These are phyloP conservation scores for Acanthamoeba quina DNA, from an alignment of 208 protist genomes.

Conservation along the genomic window DNA sequence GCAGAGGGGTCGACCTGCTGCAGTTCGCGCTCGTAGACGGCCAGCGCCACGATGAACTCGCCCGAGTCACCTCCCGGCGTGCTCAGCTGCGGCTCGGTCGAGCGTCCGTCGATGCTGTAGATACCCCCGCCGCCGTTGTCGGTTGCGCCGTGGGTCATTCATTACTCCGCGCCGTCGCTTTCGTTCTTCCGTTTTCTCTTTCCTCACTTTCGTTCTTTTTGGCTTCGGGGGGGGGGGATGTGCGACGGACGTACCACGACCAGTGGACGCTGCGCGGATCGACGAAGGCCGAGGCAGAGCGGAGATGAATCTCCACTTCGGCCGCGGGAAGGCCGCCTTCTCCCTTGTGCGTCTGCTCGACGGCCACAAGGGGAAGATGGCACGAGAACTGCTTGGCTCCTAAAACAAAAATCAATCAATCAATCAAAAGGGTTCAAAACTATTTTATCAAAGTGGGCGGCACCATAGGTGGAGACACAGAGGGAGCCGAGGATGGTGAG, in stretches of 20 bases:
- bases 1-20: not conserved
- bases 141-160: not conserved
- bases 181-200: not conserved
- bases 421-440: no score
- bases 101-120: not conserved
- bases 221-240: not conserved
- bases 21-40: constrained; percentile 28
- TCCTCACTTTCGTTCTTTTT: not conserved
- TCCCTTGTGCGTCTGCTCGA: not conserved
- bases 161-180: not conserved
- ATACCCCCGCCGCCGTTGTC: not conserved
- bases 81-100: not conserved
- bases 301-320: not conserved
- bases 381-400: not conserved
- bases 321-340: not conserved
- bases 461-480: not conserved
- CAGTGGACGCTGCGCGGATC: constrained; percentile 15
- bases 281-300: not conserved
- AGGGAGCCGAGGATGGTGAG: not conserved
- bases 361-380: not conserved
- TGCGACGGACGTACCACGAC: not conserved
- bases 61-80: constrained; percentile 16
- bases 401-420: not conserved
- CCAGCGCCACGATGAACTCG: constrained; percentile 44
- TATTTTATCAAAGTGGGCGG: no score